A percentile compares a stretch with the other conserved stretches of the same genome.
Conservation (phyloP, 345 rosid genomes). For the Ceriops decandra region DNA sequence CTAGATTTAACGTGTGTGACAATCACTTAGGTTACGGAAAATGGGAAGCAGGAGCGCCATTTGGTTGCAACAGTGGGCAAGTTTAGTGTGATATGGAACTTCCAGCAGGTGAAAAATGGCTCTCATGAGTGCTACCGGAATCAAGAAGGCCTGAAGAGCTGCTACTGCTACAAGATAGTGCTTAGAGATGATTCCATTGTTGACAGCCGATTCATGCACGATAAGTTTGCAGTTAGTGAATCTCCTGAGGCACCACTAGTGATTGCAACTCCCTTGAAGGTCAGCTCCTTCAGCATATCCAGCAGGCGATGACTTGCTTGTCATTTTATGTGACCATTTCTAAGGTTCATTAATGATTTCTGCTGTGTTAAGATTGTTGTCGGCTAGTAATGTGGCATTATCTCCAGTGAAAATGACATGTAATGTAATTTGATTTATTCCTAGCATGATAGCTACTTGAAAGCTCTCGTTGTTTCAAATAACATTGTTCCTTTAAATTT, state of each 20-base stretch:
- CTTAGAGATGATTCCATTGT: constrained; percentile 86
- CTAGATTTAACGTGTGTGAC: constrained; percentile 9
- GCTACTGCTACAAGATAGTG: constrained; percentile 90
- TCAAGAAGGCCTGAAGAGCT: constrained; percentile 76
- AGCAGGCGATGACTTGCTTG: constrained; percentile 51
- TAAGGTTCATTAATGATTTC: background rate
- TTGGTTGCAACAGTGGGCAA: constrained; percentile 96
- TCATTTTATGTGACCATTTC: background rate
- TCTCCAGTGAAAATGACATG: too few relatives aligned
- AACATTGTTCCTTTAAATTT: too few relatives aligned
- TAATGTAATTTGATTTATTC: too few relatives aligned
- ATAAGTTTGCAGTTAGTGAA: constrained; percentile 81
- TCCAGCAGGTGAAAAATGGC: constrained; percentile 74
- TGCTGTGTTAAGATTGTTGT: background rate
- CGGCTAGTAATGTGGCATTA: too few relatives aligned
- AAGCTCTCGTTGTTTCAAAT: too few relatives aligned
- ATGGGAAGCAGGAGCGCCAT: constrained; percentile 77
- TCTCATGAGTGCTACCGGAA: constrained; percentile 73
- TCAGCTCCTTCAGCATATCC: constrained; percentile 96
- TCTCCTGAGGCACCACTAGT: constrained; percentile 98
- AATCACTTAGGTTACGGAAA: constrained; percentile 59
- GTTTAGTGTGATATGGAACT: constrained; percentile 92
- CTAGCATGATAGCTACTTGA: too few relatives aligned
- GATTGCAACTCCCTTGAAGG: constrained; percentile 91
- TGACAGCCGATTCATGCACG: constrained; percentile 97